Percentiles rank a stretch among this genome's conserved stretches.
phyloP scores from a whole-genome alignment of 192 early-diverging fungal species.

The Diversispora epigaea region DNA sequence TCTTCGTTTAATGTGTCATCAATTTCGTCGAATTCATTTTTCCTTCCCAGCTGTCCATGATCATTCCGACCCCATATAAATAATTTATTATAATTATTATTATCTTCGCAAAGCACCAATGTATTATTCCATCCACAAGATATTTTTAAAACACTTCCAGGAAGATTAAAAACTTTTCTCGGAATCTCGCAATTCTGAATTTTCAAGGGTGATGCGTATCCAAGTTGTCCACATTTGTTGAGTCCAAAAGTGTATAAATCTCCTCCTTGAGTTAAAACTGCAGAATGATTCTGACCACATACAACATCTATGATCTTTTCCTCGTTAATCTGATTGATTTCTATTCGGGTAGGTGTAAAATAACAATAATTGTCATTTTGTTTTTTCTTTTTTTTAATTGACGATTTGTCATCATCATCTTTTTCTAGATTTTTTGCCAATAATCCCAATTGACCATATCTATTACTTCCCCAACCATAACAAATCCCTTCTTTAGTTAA shows the following conservation, averaged over 20 bases:
- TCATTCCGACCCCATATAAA: slow-evolving; percentile 76
- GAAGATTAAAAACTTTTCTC: slow-evolving; percentile 23
- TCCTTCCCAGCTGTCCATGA: slow-evolving; percentile 67
- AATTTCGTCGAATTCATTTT: not conserved
- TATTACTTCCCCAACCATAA: slow-evolving; percentile 57
- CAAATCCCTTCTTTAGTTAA: slow-evolving; percentile 43
- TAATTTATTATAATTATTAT: slow-evolving; percentile 30
- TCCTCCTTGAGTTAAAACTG: slow-evolving; percentile 47
- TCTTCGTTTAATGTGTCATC: not conserved
- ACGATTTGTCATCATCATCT: not conserved
- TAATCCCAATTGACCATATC: slow-evolving; percentile 57
- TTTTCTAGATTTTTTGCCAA: slow-evolving; percentile 10
- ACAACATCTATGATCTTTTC: slow-evolving; percentile 51
- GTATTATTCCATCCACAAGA: slow-evolving; percentile 65
- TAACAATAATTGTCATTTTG: slow-evolving; percentile 31
- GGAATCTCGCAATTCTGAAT: slow-evolving; percentile 24
- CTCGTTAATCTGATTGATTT: not conserved
- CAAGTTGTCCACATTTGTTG: slow-evolving; percentile 66
- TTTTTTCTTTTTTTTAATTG: slow-evolving; percentile 32
- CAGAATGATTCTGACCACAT: slow-evolving; percentile 65
- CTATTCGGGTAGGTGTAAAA: slow-evolving; percentile 38
- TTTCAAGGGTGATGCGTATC: slow-evolving; percentile 32
- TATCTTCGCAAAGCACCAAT: slow-evolving; percentile 34
- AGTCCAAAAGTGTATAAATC: slow-evolving; percentile 56
- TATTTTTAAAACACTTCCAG: slow-evolving; percentile 39